Base-by-base conservation (phyloP, 2,329 filamentous ascomycete species). In the Cladobotryum protrusum region DNA sequence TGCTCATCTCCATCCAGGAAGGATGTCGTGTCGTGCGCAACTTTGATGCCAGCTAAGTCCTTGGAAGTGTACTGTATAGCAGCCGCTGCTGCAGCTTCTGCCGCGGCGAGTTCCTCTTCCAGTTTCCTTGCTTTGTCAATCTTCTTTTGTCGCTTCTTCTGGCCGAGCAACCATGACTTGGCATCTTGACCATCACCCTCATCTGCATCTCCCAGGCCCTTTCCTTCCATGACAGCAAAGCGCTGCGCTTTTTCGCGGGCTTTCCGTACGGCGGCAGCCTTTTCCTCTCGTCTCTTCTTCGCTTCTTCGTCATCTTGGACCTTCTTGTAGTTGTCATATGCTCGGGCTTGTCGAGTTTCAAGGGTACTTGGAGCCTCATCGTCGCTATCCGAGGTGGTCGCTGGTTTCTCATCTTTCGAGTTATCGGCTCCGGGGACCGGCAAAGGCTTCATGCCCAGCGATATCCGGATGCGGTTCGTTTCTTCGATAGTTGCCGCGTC, bases 71-170 rank as follows among this genome's bases (percentile, higher is more conserved):
- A 95, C 61, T 92, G 67, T 17, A 75, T 65, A 14, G 72, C 83
- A 2, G 83, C 83, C 4, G 79, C 81, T 1, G 79, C 78, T 3
- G 73, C 78, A 9, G 79, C 79, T 64, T 91, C 86, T 4, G 86
- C 84, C 53, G 89, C 88, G 9, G 84, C 88, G 42, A 89, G 72
- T 65, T 96, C 89, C 61, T 87, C 82, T 53, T 89, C 87, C 47
- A 75, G 63, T 63, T 82, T 82, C 57, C 86, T 80, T 29, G 85
- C 83, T 59, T 88, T 85, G 42, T 85, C 86, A 36, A 97, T 91
- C 70, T 91, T 88, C 77, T 90, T 95, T 67, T 95, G 89, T 46
- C 91, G 79, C 74, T 95, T 97, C 77, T 95, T 97, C 67, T 92
- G 86, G 52, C 85, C 85, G 59, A 86, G 81, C 53, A 99, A 68